A percentile compares a stretch with the other conserved stretches of the same genome.
These are phyloP conservation scores for Penicillium subrubescens DNA, from an alignment of 495 filamentous ascomycete genomes.

Conservation along the genomic window DNA sequence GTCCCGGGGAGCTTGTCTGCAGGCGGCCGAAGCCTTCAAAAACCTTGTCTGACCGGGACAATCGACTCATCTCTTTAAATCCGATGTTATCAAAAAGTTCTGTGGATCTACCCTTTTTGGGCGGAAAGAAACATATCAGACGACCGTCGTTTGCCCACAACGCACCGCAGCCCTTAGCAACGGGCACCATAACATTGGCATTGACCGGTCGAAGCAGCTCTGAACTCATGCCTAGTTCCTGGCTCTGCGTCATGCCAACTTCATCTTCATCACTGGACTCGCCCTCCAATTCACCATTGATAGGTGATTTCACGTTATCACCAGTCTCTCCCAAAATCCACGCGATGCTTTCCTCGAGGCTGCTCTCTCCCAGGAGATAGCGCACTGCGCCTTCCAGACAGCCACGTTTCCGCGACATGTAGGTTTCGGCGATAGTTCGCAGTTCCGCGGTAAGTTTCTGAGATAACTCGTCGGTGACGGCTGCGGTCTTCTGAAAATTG, in stretches of 20 bases:
- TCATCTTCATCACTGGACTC: conserved; percentile 89
- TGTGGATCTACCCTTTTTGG: conserved; percentile 71
- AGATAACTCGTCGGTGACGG: conserved; percentile 70
- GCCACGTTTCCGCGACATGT: conserved; percentile 68
- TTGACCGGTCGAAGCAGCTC: conserved; percentile 58
- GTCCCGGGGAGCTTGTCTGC: conserved; percentile 55
- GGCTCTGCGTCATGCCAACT: conserved; percentile 55
- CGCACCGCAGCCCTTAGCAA: conserved; percentile 74
- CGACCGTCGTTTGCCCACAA: conserved; percentile 76
- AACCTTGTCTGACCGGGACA: conserved; percentile 62
- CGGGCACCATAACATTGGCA: conserved; percentile 74
- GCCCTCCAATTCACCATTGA: conserved; percentile 63
- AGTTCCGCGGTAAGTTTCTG: conserved; percentile 67
- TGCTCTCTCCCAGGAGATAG: conserved; percentile 83
- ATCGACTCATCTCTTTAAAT: conserved; percentile 61
- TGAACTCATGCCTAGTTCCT: conserved; percentile 57
- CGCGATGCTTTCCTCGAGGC: conserved; percentile 70
- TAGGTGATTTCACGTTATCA: conserved; percentile 48
- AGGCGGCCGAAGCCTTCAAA: conserved; percentile 92
- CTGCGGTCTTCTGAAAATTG: conserved; percentile 73
- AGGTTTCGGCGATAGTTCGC: conserved; percentile 67
- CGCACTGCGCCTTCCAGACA: conserved; percentile 81
- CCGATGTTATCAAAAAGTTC: conserved; percentile 63
- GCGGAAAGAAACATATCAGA: conserved; percentile 85
- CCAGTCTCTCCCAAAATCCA: conserved; percentile 59